Base-by-base conservation (phyloP, 371 early-diverging fungal species). In the Mucor saturninus region DNA sequence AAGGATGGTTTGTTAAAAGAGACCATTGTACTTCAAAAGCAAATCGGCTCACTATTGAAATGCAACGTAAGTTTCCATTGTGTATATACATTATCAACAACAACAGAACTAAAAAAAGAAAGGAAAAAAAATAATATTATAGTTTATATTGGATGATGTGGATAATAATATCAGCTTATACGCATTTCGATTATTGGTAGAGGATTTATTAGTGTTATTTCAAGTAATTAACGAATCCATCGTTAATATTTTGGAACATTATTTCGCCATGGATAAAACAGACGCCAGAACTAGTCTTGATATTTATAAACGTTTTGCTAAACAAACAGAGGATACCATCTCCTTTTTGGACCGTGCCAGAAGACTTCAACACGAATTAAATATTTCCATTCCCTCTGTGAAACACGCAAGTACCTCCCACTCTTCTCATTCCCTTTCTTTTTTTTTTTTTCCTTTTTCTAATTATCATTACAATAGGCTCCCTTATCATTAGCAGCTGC, bases 141-240 rank as follows among this genome's bases (percentile, higher is more conserved):
- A 67, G 67, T 73, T 90, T 89, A 54, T 73, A 11, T 42, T 89
- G 21, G 93, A 93, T 29, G 91, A 91, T 31, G 81, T 93, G 30
- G 91, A 95, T 76, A 95, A 95, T 69, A 91, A 93, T 21, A 90
- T 95, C 4, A 94, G 95, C 0, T 78, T 94, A 29, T 87, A 89
- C 53, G 93, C 95, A 3, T 95, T 91, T 74, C 80, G 93, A 14
- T 74, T 97, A 54, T 79, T 95, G 26, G 75, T 95, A 21, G 91
- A 91, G 29, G 98, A 98, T 68, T 83, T 95, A 73, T 75, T 97
- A 53, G 82, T 84, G 9, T 79, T 96, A 15, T 96, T 95, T 74
- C 92, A 93, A 71, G 84, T 92, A 3, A 80, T 95, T 75, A 98
- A 96, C 72, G 95, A 95, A 71, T 94, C 92, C 14, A 93, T 95